These are phyloP conservation scores for Ustilago tritici DNA, from an alignment of 1,284 basidiomycete genomes.

Conservation along the genomic window DNA sequence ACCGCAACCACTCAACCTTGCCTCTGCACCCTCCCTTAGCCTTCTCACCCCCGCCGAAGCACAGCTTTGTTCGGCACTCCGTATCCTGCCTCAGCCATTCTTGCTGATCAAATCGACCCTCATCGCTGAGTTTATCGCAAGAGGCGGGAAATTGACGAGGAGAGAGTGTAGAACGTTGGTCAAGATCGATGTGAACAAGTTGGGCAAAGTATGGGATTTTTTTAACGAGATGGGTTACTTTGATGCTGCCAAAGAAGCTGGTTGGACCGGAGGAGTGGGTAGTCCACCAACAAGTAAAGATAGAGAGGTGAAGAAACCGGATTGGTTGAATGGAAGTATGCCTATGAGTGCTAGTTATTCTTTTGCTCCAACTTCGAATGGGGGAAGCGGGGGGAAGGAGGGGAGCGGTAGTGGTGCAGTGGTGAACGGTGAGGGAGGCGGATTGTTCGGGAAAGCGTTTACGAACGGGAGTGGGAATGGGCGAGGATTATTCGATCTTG, in stretches of 20 bases:
- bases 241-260: slow-evolving; percentile 46
- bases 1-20: slow-evolving; percentile 62
- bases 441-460: slow-evolving; percentile 13
- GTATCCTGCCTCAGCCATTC: slow-evolving; percentile 66
- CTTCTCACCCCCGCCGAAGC: slow-evolving; percentile 63
- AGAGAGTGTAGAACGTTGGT: slow-evolving; percentile 60
- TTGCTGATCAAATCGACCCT: slow-evolving; percentile 67
- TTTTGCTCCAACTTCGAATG: slow-evolving; percentile 20
- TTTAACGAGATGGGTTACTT: slow-evolving; percentile 66
- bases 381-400: not conserved
- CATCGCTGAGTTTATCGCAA: slow-evolving; percentile 56
- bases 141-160: slow-evolving; percentile 60
- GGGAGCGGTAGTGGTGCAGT: not conserved
- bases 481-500: slow-evolving; percentile 37
- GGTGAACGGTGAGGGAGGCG: slow-evolving; percentile 9
- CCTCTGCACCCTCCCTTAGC: slow-evolving; percentile 60
- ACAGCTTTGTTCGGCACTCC: slow-evolving; percentile 62
- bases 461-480: slow-evolving; percentile 14
- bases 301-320: slow-evolving; percentile 39
- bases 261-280: slow-evolving; percentile 50
- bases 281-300: slow-evolving; percentile 46
- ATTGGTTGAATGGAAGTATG: slow-evolving; percentile 49
- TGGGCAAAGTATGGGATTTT: slow-evolving; percentile 66
- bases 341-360: slow-evolving; percentile 45
- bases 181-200: slow-evolving; percentile 66